Conservation (phyloP, 2,329 filamentous ascomycete genomes). For the Microsporum audouinii region DNA sequence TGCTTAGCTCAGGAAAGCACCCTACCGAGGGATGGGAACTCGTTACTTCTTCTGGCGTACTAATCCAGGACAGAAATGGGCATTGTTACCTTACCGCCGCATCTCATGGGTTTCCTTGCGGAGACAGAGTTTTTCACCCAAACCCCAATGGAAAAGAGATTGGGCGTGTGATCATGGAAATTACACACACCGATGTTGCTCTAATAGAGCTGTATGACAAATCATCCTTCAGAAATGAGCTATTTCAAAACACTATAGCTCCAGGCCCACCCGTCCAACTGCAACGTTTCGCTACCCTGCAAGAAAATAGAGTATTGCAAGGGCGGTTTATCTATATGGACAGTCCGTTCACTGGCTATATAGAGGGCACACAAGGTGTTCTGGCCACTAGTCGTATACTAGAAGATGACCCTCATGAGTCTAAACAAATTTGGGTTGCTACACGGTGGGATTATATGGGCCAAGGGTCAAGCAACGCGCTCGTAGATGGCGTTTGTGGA, state of each 20-base stretch:
- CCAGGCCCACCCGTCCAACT: neutral
- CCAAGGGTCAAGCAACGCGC: conserved; percentile 2
- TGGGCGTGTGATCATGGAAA: neutral
- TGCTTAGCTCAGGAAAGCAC: conserved; percentile 5
- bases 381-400: neutral
- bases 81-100: neutral
- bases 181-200: neutral
- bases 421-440: conserved; percentile 7
- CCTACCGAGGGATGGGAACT: neutral
- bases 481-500: conserved; percentile 11
- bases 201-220: neutral
- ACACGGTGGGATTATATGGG: conserved; percentile 13
- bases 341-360: neutral
- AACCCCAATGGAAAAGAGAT: neutral
- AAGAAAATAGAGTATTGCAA: neutral
- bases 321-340: neutral
- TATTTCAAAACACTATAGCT: neutral
- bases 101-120: neutral
- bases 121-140: neutral
- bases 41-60: conserved; percentile 2
- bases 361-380: neutral
- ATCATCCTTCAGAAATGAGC: neutral
- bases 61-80: neutral
- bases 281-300: neutral
- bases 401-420: neutral